A percentile compares a stretch with the other conserved stretches of the same genome.
Evolutionary conservation across 305 asterid species (phyloP).

Genomic region (Fraxinus latifolia): DNA sequence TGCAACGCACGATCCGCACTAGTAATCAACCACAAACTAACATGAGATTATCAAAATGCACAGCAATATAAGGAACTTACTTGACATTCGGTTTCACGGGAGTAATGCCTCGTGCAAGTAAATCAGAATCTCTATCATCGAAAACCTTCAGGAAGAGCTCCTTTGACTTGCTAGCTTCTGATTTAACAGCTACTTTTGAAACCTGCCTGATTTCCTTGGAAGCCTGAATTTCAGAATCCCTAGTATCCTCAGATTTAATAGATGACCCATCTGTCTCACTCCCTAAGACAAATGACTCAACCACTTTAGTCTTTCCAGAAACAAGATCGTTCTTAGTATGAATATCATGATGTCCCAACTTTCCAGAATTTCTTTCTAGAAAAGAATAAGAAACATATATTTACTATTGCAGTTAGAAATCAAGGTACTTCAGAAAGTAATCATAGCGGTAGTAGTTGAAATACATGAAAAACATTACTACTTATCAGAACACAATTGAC

Average conservation of each 20-base stretch:
- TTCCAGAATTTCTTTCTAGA: constrained; percentile 32
- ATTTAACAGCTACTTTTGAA: constrained; percentile 33
- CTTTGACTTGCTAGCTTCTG: constrained; percentile 61
- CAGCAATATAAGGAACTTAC: constrained; percentile 42
- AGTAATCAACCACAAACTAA: not conserved
- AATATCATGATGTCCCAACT: constrained; percentile 27
- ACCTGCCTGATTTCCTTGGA: constrained; percentile 33
- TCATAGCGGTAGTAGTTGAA: not conserved
- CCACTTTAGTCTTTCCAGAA: constrained; percentile 35
- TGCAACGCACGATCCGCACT: no score
- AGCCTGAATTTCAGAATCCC: constrained; percentile 27
- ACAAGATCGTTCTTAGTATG: constrained; percentile 23
- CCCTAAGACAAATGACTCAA: constrained; percentile 32
- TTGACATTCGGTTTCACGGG: constrained; percentile 82
- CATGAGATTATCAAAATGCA: constrained; percentile 13
- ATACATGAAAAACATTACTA: not conserved
- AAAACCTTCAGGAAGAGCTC: constrained; percentile 83
- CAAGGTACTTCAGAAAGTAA: constrained; percentile 17
- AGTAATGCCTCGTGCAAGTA: constrained; percentile 84
- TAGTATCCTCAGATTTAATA: constrained; percentile 24
- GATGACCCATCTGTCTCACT: constrained; percentile 33
- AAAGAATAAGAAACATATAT: constrained; percentile 16
- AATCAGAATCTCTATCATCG: constrained; percentile 80
- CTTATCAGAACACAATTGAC: not conserved
- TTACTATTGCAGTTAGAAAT: constrained; percentile 8